Percentiles rank a stretch among this genome's conserved stretches.
Evolutionary conservation across 345 rosid species (phyloP).

Genomic region (Linum lewisii): DNA sequence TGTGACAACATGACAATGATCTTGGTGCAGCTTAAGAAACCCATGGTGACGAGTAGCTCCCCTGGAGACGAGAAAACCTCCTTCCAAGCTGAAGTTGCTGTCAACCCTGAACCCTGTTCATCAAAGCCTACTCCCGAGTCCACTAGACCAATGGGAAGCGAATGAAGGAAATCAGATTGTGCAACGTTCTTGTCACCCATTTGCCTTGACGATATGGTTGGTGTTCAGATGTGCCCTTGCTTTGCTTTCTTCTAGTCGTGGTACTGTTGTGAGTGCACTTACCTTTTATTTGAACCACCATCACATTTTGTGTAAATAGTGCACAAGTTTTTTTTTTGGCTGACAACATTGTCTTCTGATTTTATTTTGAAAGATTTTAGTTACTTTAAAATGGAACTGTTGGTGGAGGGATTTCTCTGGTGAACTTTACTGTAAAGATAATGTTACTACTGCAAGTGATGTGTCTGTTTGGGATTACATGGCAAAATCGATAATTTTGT

Average conservation of each 20-base stretch:
- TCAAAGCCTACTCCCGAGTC: background rate
- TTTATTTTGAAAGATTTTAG: background rate
- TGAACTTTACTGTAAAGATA: too few relatives aligned
- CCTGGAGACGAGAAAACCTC: background rate
- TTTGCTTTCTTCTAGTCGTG: background rate
- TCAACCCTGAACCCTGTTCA: background rate
- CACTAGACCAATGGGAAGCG: background rate
- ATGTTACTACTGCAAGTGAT: too few relatives aligned
- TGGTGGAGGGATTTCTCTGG: too few relatives aligned
- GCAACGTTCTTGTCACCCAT: too few relatives aligned
- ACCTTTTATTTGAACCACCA: background rate
- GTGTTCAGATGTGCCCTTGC: too few relatives aligned
- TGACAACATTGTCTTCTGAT: background rate
- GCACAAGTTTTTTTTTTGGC: background rate
- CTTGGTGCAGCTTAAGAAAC: conserved; percentile 77
- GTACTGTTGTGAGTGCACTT: background rate
- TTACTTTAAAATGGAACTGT: too few relatives aligned
- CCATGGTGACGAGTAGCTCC: background rate
- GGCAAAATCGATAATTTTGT: too few relatives aligned
- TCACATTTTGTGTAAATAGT: background rate
- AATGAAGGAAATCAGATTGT: background rate
- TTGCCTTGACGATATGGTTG: too few relatives aligned
- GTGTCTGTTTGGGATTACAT: too few relatives aligned
- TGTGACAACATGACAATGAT: conserved; percentile 99
- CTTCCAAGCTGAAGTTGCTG: background rate